Evolutionary conservation across 768 basidiomycete genomes (phyloP), one percentile per base, ranked within the genome.

Genomic region (Imleria badia): DNA sequence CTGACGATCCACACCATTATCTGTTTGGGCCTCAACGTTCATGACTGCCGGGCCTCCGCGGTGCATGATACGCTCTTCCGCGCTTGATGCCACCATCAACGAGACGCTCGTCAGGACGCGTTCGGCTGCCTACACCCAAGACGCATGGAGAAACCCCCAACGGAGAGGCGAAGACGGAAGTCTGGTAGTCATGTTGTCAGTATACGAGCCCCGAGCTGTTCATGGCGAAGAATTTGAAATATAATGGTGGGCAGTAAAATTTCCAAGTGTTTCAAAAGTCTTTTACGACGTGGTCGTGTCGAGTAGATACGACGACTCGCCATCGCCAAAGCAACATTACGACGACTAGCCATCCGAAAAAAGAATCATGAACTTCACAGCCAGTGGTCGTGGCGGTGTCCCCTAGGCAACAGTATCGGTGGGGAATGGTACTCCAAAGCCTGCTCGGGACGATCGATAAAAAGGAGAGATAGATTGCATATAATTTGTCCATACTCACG

Each of bases 121-220:
- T 10, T 56, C 65, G 47, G 52, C 33, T 17, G 53, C 26, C 53
- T 51, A 61, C 14, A 44, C 49, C 29, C 48, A 14, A 42, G 66
- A 61, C 2, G 54, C 60, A 22, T 69, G 60, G 64, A 62, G 45
- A 17, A 66, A 65, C 64, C 79, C 80, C 0, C 70, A 81, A 3
- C 83, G 81, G 80, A 73, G 81, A 52, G 82, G 81, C 2, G 72
- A 74, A 8, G 83, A 86, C 56, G 82, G 79, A 1, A 74, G 74
- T 42, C 65, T 84, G 83, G 83, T 84, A 38, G 13, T 23, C 23
- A 30, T 40, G 19, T 11, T 31, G 41, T 5, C 17, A 1, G 23
- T 38, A 20, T 6, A 3, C 4, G n/a, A n/a, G n/a, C n/a, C n/a
- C n/a, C n/a, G n/a, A n/a, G 26, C 26, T 6, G 6, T 26, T 26